Base-by-base conservation (phyloP, 2,329 filamentous ascomycete species). In the Fusarium verticillioides region DNA sequence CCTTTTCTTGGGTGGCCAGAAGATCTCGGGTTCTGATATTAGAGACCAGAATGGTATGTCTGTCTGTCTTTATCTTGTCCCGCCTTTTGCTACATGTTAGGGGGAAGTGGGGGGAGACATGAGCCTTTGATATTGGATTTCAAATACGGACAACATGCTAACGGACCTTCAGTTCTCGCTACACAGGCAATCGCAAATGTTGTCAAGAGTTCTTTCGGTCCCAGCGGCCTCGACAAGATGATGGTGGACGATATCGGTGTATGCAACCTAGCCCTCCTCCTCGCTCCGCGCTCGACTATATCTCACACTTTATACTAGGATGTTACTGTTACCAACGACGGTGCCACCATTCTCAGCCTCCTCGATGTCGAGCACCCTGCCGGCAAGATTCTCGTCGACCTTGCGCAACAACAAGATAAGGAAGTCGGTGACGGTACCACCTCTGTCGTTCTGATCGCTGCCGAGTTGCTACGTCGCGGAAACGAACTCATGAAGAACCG, bases 401-500 rank as follows among this genome's bases (percentile, higher is more conserved):
- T 99, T 77, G 96, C 96, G 70, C 96, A 99, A 77, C 96, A 99
- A 85, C 96, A 99, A 85, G 96, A 99, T 83, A 98, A 97, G 87
- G 96, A 99, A 85, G 96, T 99, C 63, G 96, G 96, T 79, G 96
- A 99, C 86, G 96, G 96, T 78, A 99, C 96, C 54, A 99, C 96
- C 28, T 98, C 96, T 54, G 96, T 99, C 58, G 96, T 99, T 66
- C 90, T 99, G 77, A 98, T 99, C 83, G 96, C 96, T 59, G 94
- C 96, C 70, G 96, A 99, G 87, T 92, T 99, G 75, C 87, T 99
- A 80, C 91, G 93, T 82, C 90, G 96, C 84, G 96, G 92, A 73
- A 99, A 99, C 87, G 96, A 99, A 86, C 90, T 99, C 76, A 97
- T 98, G 93, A 98, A 96, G 89, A 99, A 98, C 90, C 94, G 95